Percentiles rank a stretch among this genome's conserved stretches.
Evolutionary conservation across 2,329 filamentous ascomycete species (phyloP).

Genomic region (Periconia sp.): DNA sequence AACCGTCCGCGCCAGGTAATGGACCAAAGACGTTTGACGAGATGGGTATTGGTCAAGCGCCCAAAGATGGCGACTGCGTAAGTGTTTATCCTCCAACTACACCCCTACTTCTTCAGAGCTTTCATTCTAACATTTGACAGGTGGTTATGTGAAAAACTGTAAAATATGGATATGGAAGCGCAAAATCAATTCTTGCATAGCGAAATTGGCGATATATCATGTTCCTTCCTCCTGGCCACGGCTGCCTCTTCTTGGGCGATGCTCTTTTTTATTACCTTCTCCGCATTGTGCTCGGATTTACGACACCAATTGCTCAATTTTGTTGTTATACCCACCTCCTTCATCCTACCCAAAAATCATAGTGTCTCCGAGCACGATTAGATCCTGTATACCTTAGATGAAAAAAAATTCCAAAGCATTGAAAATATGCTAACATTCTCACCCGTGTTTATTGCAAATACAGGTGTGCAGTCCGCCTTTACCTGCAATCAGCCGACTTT

Average conservation of each 20-base stretch:
- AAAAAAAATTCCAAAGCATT: no score
- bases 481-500: no score
- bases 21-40: constrained; percentile 96
- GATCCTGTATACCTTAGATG: no score
- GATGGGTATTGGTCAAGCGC: constrained; percentile 88
- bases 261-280: background rate
- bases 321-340: no score
- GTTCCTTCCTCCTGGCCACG: background rate
- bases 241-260: background rate
- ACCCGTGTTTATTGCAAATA: no score
- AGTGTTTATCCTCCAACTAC: constrained; percentile 34
- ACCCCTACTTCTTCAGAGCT: background rate
- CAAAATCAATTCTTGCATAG: constrained; percentile 5
- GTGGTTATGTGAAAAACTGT: constrained; percentile 17
- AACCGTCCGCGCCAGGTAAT: constrained; percentile 56
- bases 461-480: no score
- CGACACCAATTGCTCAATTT: no score
- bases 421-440: no score
- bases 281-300: background rate
- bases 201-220: background rate
- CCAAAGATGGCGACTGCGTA: constrained; percentile 90
- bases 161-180: background rate
- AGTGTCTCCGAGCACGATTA: no score
- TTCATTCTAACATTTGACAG: constrained; percentile 4
- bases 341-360: no score